These are phyloP conservation scores for Beta macrorhiza DNA, from an alignment of 179 eudicot species.

Conservation along the genomic window DNA sequence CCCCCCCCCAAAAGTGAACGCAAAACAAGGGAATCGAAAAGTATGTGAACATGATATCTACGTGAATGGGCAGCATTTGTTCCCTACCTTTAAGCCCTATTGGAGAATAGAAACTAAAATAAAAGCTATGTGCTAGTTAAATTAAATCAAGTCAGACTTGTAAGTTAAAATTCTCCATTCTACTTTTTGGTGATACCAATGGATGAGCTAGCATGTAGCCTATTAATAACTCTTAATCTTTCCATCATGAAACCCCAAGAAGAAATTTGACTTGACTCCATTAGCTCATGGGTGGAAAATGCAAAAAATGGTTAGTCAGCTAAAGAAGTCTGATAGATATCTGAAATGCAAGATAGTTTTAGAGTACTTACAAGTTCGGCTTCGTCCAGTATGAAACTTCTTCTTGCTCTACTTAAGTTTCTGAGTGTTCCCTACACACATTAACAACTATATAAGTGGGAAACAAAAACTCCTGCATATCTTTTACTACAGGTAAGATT, in stretches of 20 bases:
- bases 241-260: background rate
- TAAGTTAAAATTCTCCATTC: background rate
- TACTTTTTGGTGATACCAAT: background rate
- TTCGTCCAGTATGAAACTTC: slow-evolving; percentile 20
- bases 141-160: too few relatives aligned
- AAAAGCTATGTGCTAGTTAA: too few relatives aligned
- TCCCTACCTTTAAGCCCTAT: background rate
- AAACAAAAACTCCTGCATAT: background rate
- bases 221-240: background rate
- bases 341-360: background rate
- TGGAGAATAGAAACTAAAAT: background rate
- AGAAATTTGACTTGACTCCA: slow-evolving; percentile 2
- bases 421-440: slow-evolving; percentile 29
- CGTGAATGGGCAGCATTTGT: background rate
- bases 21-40: background rate
- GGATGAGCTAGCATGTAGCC: background rate
- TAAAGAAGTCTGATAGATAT: background rate
- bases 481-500: background rate
- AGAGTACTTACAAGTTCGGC: slow-evolving; percentile 27
- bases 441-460: slow-evolving; percentile 6
- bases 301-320: background rate
- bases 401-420: slow-evolving; percentile 23
- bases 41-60: background rate
- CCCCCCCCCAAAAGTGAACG: background rate
- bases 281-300: background rate